Evolutionary conservation across 768 basidiomycete genomes (phyloP), one percentile per base, ranked within the genome.

Genomic region (Suillus decipiens): DNA sequence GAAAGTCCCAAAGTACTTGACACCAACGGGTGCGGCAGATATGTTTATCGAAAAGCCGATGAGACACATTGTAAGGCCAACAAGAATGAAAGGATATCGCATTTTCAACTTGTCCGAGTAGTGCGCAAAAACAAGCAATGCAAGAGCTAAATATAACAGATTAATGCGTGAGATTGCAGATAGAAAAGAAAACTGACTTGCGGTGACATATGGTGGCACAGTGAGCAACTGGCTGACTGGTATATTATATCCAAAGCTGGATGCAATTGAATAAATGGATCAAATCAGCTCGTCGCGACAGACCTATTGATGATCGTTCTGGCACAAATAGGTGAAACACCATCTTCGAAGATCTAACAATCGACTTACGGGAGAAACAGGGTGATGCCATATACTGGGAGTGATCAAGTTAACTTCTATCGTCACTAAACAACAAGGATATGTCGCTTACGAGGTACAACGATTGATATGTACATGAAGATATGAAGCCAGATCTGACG

Each of bases 1-100:
- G 78, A 86, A 89, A 0, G 85, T 89, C 3, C 88, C 88, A 64
- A 88, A 86, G 71, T 90, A 89, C 72, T 90, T 88, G 22, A 79
- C 85, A 1, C 86, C 86, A 61, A 71, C 69, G 68, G 71, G 0
- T 79, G 75, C 83, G 36, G 80, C 69, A 1, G 85, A 83, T 53
- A 89, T 84, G 67, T 89, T 86, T 72, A 89, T 86, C 0, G 80
- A 61, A 67, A 84, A 89, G 0, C 88, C 87, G 54, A 86, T 77
- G 57, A 86, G 71, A 61, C 78, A 80, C 76, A 86, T 77, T 2
- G 73, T 31, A 2, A 83, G 80, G 0, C 84, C 84, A 0, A 79
- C 76, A 19, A 84, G 61, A 62, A 90, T 79, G 76, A 87, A 89
- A 0, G 86, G 87, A 8, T 76, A 84, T n/a, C 88, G 84, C 61